phyloP scores from a whole-genome alignment of 176 grass and related monocot genomes.

The Metroxylon sagu region DNA sequence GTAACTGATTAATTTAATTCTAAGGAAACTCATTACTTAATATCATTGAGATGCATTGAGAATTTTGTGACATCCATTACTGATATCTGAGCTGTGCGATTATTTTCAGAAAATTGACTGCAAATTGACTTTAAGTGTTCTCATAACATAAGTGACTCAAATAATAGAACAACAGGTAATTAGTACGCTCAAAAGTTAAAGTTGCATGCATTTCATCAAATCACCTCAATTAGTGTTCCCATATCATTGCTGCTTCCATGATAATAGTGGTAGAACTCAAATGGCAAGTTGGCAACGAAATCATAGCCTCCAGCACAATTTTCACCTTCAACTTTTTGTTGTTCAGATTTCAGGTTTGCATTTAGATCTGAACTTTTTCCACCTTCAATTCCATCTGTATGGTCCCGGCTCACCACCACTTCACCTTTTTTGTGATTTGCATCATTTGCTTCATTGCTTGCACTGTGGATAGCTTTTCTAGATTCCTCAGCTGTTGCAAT shows the following conservation, averaged over 20 bases:
- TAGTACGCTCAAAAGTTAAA: conserved; percentile 9
- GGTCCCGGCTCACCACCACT: conserved; percentile 10
- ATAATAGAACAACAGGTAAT: no score
- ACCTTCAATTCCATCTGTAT: conserved; percentile 21
- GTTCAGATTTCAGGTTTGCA: conserved; percentile 21
- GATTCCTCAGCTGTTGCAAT: conserved; percentile 85
- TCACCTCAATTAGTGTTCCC: conserved; percentile 96
- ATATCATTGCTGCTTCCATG: conserved; percentile 89
- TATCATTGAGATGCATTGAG: no score
- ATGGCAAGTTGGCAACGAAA: conserved; percentile 59
- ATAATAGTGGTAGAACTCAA: conserved; percentile 98
- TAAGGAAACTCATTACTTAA: no score
- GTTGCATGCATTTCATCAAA: conserved; percentile 1
- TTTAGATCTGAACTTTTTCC: conserved; percentile 28
- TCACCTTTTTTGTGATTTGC: conserved; percentile 21
- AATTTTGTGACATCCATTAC: no score
- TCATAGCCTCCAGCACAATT: conserved; percentile 31
- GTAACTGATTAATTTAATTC: no score
- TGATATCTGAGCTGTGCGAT: no score
- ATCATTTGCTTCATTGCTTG: conserved; percentile 26
- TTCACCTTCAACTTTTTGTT: conserved; percentile 35
- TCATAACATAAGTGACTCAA: no score
- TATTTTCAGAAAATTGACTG: no score
- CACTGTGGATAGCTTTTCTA: conserved; percentile 40
- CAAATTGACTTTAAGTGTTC: no score